phyloP scores from a whole-genome alignment of 202 grass and related monocot genomes.

The Schoenoplectus tabernaemontani region DNA sequence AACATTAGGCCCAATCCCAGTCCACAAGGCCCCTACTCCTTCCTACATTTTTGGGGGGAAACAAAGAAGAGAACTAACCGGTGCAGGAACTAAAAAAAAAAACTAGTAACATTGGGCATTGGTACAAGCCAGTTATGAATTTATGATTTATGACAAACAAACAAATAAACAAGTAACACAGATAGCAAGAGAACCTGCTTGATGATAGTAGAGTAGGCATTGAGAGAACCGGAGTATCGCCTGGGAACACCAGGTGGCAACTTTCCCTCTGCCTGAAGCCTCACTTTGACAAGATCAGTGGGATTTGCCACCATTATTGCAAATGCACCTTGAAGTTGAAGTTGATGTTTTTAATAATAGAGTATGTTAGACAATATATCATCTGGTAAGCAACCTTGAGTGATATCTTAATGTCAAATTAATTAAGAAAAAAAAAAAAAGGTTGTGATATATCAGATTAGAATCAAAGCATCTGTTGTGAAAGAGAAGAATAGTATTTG shows the following conservation, averaged over 20 bases:
- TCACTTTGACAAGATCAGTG: conserved; percentile 90
- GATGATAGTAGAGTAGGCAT: conserved; percentile 70
- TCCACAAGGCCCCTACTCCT: conserved; percentile 64
- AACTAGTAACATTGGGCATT: not conserved
- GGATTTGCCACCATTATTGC: conserved; percentile 78
- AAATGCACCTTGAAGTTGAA: conserved; percentile 49
- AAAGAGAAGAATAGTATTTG: not conserved
- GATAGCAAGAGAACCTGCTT: conserved; percentile 36
- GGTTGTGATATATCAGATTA: no score
- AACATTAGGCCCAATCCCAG: conserved; percentile 65
- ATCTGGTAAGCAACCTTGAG: not conserved
- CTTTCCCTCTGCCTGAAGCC: conserved; percentile 85
- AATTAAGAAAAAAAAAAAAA: not conserved
- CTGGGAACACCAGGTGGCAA: conserved; percentile 59
- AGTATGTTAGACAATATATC: not conserved
- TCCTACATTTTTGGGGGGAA: conserved; percentile 31
- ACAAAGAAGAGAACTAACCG: not conserved
- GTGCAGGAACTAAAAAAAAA: not conserved
- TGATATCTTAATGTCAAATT: conserved; percentile 7
- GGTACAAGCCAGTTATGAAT: not conserved
- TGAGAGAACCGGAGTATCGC: conserved; percentile 62
- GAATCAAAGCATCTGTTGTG: not conserved
- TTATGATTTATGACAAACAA: not conserved
- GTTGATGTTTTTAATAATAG: not conserved
- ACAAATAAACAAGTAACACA: not conserved